Base-by-base conservation (phyloP, 1,284 basidiomycete genomes). In the Malassezia slooffiae region DNA sequence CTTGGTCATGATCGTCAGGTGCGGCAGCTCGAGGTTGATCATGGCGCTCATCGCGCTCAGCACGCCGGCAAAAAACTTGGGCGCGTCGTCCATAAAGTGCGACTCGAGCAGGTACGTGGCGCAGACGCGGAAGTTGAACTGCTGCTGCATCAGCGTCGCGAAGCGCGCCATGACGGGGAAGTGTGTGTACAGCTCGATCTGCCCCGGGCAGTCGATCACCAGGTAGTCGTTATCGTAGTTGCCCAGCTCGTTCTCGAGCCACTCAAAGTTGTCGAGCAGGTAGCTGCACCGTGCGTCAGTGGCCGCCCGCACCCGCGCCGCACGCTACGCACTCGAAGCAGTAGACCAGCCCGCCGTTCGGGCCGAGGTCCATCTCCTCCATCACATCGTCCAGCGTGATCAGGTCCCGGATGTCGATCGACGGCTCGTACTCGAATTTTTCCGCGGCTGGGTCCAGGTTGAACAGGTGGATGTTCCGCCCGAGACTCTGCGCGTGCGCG, bases 41-140 rank as follows among this genome's bases (percentile, higher is more conserved):
- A 99, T 99, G 34, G 90, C 88, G 34, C 85, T 90, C 89, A 97
- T 96, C 17, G 93, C 93, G 41, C 84, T 86, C 45, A 97, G 75
- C 1, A 96, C 90, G n/a, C 93, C 93, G 45, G 89, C 88, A 62
- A 99, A 99, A 73, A 90, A 99, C 67, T 99, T 99, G 68, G 89
- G 85, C 62, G 85, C 83, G 73, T 97, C 93, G 47, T 67, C 63
- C 47, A 67, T 62, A 27, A 67, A 67, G 61, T 99, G 93, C 1
- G 86, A 89, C 70, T 99, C 93, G 54, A 99, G 79, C 36, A 99
- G 78, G 70, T 97, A 99, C 2, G 55, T 57, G 11, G 66, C 62
- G 33, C 61, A 66, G n/a, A 68, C 53, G 13, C 60, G 61, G 50
- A 66, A 69, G 38, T 62, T 47, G 43, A 58, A 64, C 30, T 60